These are phyloP conservation scores for Acidiella bohemica DNA, from an alignment of 495 filamentous ascomycete species.

Conservation along the genomic window DNA sequence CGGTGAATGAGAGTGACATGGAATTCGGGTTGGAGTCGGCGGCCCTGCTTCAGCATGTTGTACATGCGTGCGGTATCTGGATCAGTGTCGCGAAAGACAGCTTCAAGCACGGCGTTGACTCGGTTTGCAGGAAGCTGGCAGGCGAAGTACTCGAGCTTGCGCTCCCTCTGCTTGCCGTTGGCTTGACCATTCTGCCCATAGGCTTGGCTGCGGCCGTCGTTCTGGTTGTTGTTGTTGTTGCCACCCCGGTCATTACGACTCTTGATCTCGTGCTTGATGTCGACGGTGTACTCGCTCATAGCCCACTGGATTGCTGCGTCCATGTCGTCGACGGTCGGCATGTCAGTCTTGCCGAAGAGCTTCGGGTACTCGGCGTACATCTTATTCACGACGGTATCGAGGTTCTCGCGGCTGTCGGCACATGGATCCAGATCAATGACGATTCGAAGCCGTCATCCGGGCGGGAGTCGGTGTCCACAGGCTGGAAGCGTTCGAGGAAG, in stretches of 20 bases:
- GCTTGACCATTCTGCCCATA: not conserved
- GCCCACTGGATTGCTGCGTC: constrained; percentile 68
- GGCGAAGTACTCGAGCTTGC: constrained; percentile 72
- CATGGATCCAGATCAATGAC: constrained; percentile 76
- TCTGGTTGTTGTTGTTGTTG: too few species aligned
- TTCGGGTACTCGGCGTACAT: constrained; percentile 61
- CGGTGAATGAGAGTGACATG: constrained; percentile 91
- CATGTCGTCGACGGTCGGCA: constrained; percentile 60
- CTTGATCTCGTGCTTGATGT: constrained; percentile 58
- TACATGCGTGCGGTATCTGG: constrained; percentile 50
- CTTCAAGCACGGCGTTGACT: constrained; percentile 49
- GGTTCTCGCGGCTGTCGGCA: constrained; percentile 64
- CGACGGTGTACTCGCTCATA: constrained; percentile 63
- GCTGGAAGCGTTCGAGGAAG: constrained; percentile 76
- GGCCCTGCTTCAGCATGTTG: constrained; percentile 53
- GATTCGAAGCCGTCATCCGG: constrained; percentile 71
- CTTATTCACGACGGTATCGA: constrained; percentile 61
- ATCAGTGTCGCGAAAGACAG: constrained; percentile 44
- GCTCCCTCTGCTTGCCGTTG: constrained; percentile 23
- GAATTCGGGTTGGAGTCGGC: constrained; percentile 71
- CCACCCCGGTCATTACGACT: constrained; percentile 22
- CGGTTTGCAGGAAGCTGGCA: constrained; percentile 47
- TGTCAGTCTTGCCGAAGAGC: constrained; percentile 43
- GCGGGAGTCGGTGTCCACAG: constrained; percentile 42
- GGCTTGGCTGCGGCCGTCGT: too few species aligned